These are phyloP conservation scores for Clonostachys byssicola DNA, from an alignment of 2,329 filamentous ascomycete genomes.

Conservation along the genomic window DNA sequence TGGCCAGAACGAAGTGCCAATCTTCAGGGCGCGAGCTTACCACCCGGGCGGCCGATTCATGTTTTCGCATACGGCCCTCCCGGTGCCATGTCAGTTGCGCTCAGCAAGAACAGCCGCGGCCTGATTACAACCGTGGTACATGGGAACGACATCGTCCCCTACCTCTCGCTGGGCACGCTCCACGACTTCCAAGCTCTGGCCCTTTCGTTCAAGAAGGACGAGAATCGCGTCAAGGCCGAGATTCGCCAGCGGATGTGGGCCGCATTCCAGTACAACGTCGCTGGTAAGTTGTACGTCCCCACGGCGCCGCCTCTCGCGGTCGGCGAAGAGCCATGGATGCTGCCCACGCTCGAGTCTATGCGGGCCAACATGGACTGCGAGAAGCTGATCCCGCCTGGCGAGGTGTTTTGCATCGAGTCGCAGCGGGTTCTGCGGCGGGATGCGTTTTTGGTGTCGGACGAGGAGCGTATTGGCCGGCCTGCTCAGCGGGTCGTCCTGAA, in stretches of 20 bases:
- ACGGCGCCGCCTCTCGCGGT: slow-evolving; percentile 21
- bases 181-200: slow-evolving; percentile 73
- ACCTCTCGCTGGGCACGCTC: slow-evolving; percentile 67
- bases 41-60: slow-evolving; percentile 66
- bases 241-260: slow-evolving; percentile 64
- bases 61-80: slow-evolving; percentile 78
- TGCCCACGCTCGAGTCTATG: slow-evolving; percentile 61
- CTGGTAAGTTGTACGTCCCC: slow-evolving; percentile 33
- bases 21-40: slow-evolving; percentile 44
- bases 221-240: slow-evolving; percentile 61
- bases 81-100: slow-evolving; percentile 64
- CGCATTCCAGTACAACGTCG: slow-evolving; percentile 56
- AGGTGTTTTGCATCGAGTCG: slow-evolving; percentile 70
- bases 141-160: slow-evolving; percentile 69
- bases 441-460: slow-evolving; percentile 46
- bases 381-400: slow-evolving; percentile 71
- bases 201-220: slow-evolving; percentile 69
- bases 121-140: slow-evolving; percentile 73
- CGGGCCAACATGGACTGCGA: slow-evolving; percentile 63
- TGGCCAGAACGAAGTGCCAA: neutral
- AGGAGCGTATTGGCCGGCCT: slow-evolving; percentile 54
- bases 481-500: slow-evolving; percentile 66
- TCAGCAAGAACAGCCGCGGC: slow-evolving; percentile 66
- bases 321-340: slow-evolving; percentile 63
- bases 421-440: slow-evolving; percentile 64